phyloP scores from a whole-genome alignment of 1,284 basidiomycete genomes.

The Cutaneotrichosporon dermatis region DNA sequence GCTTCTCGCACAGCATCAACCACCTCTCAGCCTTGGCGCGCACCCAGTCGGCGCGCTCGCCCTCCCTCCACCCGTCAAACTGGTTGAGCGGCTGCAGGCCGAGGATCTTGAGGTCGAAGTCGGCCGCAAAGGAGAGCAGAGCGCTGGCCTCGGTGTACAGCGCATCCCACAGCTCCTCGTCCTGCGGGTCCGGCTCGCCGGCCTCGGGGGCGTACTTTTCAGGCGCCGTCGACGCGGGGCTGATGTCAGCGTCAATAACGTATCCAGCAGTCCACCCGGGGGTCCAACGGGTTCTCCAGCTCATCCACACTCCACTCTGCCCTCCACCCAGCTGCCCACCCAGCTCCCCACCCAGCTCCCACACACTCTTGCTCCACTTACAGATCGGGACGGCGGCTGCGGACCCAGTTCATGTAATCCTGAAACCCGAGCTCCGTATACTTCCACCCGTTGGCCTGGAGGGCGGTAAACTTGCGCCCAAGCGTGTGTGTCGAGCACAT shows the following conservation, averaged over 20 bases:
- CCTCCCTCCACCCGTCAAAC: conserved; percentile 17
- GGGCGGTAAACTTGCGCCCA: conserved; percentile 20
- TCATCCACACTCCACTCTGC: too few relatives aligned
- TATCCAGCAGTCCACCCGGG: too few relatives aligned
- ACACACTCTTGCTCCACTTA: not conserved
- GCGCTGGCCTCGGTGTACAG: conserved; percentile 10
- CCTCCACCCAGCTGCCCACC: too few relatives aligned
- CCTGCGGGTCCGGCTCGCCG: conserved; percentile 20
- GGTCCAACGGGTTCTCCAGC: too few relatives aligned
- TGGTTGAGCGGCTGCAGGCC: conserved; percentile 20
- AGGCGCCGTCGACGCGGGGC: conserved; percentile 12
- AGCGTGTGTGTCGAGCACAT: conserved; percentile 18
- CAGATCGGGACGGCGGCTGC: conserved; percentile 14
- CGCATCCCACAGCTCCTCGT: conserved; percentile 12
- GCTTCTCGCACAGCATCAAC: conserved; percentile 12
- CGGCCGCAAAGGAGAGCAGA: conserved; percentile 2
- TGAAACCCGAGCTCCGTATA: conserved; percentile 18
- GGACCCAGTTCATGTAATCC: conserved; percentile 22
- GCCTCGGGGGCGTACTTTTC: conserved; percentile 11
- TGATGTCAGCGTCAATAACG: not conserved
- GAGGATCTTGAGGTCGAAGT: conserved; percentile 8
- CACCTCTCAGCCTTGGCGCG: conserved; percentile 15
- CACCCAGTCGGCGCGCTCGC: conserved; percentile 11
- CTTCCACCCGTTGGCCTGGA: conserved; percentile 19
- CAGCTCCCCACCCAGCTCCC: too few relatives aligned